Conservation (phyloP, 108 stramenopile genomes). For the Skeletonema potamos region DNA sequence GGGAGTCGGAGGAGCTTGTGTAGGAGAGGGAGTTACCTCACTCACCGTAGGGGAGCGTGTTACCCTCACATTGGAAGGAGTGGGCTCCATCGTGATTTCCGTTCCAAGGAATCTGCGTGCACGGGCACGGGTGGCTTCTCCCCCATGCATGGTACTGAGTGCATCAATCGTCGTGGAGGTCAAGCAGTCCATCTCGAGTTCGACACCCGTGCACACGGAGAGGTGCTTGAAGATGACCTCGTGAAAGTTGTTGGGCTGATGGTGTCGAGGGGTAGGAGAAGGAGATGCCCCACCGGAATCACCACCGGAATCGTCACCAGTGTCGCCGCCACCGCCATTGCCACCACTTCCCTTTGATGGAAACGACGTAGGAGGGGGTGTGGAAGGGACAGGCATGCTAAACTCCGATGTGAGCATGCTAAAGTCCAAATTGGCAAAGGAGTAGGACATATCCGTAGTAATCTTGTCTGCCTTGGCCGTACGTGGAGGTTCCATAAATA, state of each 20-base stretch:
- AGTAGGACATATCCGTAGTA: not conserved
- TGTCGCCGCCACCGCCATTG: not conserved
- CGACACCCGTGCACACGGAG: constrained; percentile 19
- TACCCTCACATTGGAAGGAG: too few relatives aligned
- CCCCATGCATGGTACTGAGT: constrained; percentile 1
- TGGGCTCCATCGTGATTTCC: not conserved
- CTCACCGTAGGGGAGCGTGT: not conserved
- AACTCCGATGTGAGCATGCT: not conserved
- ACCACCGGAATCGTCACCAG: not conserved
- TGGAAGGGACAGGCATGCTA: not conserved
- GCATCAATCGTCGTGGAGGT: constrained; percentile 8
- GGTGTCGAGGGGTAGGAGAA: not conserved
- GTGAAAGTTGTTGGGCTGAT: not conserved
- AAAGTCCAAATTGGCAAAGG: not conserved
- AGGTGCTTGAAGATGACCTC: constrained; percentile 6
- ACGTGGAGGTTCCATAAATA: not conserved
- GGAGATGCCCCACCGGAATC: not conserved
- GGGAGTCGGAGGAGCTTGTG: not conserved
- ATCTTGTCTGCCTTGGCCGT: not conserved
- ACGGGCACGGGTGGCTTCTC: not conserved
- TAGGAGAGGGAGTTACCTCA: not conserved
- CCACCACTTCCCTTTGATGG: not conserved
- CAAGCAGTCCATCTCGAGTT: constrained; percentile 27
- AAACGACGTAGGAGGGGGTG: not conserved
- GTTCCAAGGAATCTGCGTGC: constrained; percentile 10